phyloP scores from a whole-genome alignment of 768 basidiomycete species.

The Chlorophyllum brunneum region DNA sequence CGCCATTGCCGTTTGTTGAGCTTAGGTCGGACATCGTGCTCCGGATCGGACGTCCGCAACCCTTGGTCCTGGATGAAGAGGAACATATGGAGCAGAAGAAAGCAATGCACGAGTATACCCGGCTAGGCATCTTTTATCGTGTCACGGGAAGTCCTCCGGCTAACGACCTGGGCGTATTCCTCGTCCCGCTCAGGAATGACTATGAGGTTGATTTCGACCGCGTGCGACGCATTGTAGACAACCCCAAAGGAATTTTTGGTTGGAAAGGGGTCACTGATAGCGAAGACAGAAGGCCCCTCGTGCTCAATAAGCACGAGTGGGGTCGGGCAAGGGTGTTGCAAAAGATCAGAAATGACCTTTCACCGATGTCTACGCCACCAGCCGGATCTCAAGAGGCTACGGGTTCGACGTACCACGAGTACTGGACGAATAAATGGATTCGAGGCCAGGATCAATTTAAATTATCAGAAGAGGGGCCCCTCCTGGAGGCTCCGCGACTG shows the following conservation, averaged over 20 bases:
- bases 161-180: constrained; percentile 51
- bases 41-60: constrained; percentile 21
- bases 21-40: constrained; percentile 35
- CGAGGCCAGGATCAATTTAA: constrained; percentile 41
- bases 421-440: constrained; percentile 53
- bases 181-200: constrained; percentile 58
- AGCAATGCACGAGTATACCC: constrained; percentile 65
- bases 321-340: constrained; percentile 57
- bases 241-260: constrained; percentile 47
- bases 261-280: constrained; percentile 52
- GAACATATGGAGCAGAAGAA: constrained; percentile 44
- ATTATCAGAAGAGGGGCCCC: constrained; percentile 54
- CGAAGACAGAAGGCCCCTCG: constrained; percentile 46
- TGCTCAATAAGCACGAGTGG: constrained; percentile 50
- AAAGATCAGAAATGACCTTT: constrained; percentile 59
- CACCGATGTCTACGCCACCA: constrained; percentile 56
- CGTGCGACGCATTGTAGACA: constrained; percentile 45
- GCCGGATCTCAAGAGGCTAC: constrained; percentile 45
- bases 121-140: constrained; percentile 55
- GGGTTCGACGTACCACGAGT: constrained; percentile 54
- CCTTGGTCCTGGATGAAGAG: constrained; percentile 37
- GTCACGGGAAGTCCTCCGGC: constrained; percentile 55
- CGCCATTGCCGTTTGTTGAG: constrained; percentile 44
- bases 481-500: constrained; percentile 52
- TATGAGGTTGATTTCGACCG: constrained; percentile 53